phyloP scores from a whole-genome alignment of 805 yeast genomes.

The Vanderwaltozyma verrucispora region DNA sequence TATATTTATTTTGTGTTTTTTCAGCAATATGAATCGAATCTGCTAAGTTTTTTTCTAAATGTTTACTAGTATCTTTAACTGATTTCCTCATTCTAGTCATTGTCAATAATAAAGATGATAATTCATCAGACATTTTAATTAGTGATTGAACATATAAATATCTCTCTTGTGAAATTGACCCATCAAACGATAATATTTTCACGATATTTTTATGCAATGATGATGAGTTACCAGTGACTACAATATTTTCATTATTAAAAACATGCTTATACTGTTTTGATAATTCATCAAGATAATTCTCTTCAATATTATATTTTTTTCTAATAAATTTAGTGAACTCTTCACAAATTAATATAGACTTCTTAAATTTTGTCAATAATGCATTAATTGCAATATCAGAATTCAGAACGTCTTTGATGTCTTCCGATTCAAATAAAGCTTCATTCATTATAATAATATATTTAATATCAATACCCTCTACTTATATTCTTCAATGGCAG shows the following conservation, averaged over 20 bases:
- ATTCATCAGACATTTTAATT: slow-evolving; percentile 77
- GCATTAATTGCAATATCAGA: slow-evolving; percentile 71
- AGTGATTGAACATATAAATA: slow-evolving; percentile 68
- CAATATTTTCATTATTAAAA: slow-evolving; percentile 11
- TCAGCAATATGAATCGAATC: slow-evolving; percentile 81
- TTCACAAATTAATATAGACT: slow-evolving; percentile 69
- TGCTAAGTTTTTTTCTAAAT: slow-evolving; percentile 71
- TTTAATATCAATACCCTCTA: too few relatives aligned
- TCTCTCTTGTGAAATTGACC: slow-evolving; percentile 62
- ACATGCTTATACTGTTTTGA: slow-evolving; percentile 54
- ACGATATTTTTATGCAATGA: slow-evolving; percentile 60
- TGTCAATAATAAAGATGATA: slow-evolving; percentile 57
- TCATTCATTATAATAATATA: background rate
- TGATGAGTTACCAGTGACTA: slow-evolving; percentile 2
- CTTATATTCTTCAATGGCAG: too few relatives aligned
- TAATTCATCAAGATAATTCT: slow-evolving; percentile 64
- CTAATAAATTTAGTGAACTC: slow-evolving; percentile 73
- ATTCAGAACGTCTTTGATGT: slow-evolving; percentile 32
- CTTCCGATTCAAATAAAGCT: background rate
- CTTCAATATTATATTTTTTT: slow-evolving; percentile 67
- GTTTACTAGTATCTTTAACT: slow-evolving; percentile 70
- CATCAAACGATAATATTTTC: slow-evolving; percentile 66
- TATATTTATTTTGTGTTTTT: slow-evolving; percentile 73
- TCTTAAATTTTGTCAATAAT: slow-evolving; percentile 62
- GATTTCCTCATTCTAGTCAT: slow-evolving; percentile 64